These are phyloP conservation scores for Scleromitrula shiraiana DNA, from an alignment of 2,329 filamentous ascomycete species.

Conservation along the genomic window DNA sequence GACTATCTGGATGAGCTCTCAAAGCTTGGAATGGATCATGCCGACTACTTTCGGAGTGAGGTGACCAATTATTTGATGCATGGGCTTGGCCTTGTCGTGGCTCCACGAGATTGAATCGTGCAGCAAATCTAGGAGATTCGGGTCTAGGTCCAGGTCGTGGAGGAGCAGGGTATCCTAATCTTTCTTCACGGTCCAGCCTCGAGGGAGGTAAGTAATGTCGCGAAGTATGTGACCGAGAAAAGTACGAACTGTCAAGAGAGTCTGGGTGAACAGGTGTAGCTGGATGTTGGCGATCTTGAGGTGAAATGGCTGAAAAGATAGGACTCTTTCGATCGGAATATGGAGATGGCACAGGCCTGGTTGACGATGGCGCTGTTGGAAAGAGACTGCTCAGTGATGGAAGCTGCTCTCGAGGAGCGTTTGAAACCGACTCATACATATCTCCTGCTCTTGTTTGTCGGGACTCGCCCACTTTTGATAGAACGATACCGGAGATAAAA, in stretches of 20 bases:
- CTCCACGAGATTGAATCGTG: conserved; percentile 15
- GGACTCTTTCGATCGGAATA: conserved; percentile 28
- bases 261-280: conserved; percentile 23
- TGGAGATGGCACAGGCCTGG: conserved; percentile 21
- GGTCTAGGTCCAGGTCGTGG: conserved; percentile 17
- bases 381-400: conserved; percentile 30
- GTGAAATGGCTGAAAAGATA: conserved; percentile 22
- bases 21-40: conserved; percentile 25
- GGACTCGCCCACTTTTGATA: conserved; percentile 8
- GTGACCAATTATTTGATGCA: conserved; percentile 24
- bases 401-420: conserved; percentile 25
- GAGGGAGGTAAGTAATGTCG: conserved; percentile 19
- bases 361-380: conserved; percentile 19
- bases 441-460: conserved; percentile 16
- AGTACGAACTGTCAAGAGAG: conserved; percentile 22
- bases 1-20: conserved; percentile 19
- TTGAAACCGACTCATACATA: conserved; percentile 20
- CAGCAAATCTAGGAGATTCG: conserved; percentile 27
- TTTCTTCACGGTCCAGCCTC: conserved; percentile 21
- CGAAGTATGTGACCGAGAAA: conserved; percentile 18
- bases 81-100: conserved; percentile 14
- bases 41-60: conserved; percentile 20
- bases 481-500: conserved; percentile 21
- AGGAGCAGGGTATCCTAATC: conserved; percentile 22
- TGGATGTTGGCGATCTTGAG: conserved; percentile 21